A percentile compares a stretch with the other conserved stretches of the same genome.
Conservation (phyloP, 495 filamentous ascomycete genomes). For the Neurospora terricola region DNA sequence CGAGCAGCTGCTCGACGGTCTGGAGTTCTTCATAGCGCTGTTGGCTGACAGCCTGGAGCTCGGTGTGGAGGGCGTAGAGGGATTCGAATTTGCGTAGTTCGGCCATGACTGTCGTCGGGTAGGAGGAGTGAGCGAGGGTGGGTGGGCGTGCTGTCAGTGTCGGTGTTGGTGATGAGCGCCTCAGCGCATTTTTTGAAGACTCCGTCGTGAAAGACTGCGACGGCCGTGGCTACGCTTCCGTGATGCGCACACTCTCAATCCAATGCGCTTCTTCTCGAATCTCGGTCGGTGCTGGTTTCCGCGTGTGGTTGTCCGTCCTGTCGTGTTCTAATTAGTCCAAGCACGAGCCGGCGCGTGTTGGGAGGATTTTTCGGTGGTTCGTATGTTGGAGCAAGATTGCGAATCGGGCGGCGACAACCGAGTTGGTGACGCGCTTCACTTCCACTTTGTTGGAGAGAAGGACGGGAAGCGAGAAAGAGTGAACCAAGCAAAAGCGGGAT, state of each 20-base stretch:
- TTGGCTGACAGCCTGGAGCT: conserved; percentile 59
- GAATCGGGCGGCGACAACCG: neutral
- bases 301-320: neutral
- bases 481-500: neutral
- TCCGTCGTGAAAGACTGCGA: neutral
- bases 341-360: neutral
- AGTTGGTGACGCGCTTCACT: neutral
- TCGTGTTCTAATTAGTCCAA: neutral
- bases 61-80: conserved; percentile 67
- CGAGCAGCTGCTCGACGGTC: conserved; percentile 55
- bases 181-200: conserved; percentile 12
- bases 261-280: neutral
- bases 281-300: neutral
- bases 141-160: neutral
- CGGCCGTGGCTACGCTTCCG: neutral
- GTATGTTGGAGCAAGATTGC: neutral
- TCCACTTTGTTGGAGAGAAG: neutral
- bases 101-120: conserved; percentile 44
- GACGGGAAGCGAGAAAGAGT: neutral
- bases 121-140: conserved; percentile 6
- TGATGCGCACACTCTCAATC: neutral
- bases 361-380: neutral
- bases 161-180: neutral
- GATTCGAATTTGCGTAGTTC: conserved; percentile 52
- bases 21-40: conserved; percentile 51